These are phyloP conservation scores for Colletotrichum neosansevieriae DNA, from an alignment of 2,329 filamentous ascomycete species.

Conservation along the genomic window DNA sequence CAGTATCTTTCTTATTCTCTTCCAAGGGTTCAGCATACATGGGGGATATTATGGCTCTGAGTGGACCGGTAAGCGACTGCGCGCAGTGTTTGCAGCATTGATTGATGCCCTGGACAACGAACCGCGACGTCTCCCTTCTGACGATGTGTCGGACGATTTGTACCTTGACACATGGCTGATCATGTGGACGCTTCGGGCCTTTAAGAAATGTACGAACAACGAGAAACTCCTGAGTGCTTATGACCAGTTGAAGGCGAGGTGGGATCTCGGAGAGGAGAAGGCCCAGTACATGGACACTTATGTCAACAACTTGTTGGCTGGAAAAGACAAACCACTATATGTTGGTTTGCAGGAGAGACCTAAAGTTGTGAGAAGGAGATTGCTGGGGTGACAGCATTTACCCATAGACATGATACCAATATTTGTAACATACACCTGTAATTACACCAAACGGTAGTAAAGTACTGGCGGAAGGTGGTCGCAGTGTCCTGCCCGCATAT, in stretches of 20 bases:
- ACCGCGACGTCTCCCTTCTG: neutral
- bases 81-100: slow-evolving; percentile 75
- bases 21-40: slow-evolving; percentile 83
- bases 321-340: slow-evolving; percentile 42
- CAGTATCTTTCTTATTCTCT: slow-evolving; percentile 82
- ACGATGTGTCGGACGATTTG: slow-evolving; percentile 53
- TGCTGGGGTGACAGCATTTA: slow-evolving; percentile 15
- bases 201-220: slow-evolving; percentile 67
- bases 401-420: slow-evolving; percentile 39
- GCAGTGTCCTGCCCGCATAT: neutral
- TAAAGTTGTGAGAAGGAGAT: neutral
- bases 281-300: slow-evolving; percentile 61
- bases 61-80: slow-evolving; percentile 79
- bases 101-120: slow-evolving; percentile 64
- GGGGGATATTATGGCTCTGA: slow-evolving; percentile 72
- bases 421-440: slow-evolving; percentile 12
- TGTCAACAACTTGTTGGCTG: slow-evolving; percentile 56
- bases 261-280: slow-evolving; percentile 57
- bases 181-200: slow-evolving; percentile 72
- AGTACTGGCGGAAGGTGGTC: neutral
- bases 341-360: neutral
- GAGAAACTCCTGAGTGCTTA: slow-evolving; percentile 68
- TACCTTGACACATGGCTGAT: slow-evolving; percentile 71
- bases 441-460: neutral
- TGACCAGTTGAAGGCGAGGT: slow-evolving; percentile 60